A percentile compares a stretch with the other conserved stretches of the same genome.
phyloP scores from a whole-genome alignment of 2,329 filamentous ascomycete species.

The Colletotrichum sublineola region DNA sequence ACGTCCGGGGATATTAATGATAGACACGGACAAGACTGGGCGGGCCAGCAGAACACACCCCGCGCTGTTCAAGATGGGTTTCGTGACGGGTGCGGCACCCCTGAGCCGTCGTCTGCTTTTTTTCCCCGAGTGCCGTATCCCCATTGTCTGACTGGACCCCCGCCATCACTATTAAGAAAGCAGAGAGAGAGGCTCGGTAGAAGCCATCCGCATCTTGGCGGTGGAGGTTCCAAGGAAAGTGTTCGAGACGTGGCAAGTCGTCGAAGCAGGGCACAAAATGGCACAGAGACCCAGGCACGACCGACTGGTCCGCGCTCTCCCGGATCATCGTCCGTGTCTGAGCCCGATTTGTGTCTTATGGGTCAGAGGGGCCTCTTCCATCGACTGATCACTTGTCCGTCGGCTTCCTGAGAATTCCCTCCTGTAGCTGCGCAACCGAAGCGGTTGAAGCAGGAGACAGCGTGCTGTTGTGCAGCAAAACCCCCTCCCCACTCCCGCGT shows the following conservation, averaged over 20 bases:
- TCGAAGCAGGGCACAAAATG: slow-evolving; percentile 16
- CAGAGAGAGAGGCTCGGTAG: slow-evolving; percentile 17
- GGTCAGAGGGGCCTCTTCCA: not conserved
- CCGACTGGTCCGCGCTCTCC: not conserved
- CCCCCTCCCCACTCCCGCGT: not conserved
- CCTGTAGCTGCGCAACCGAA: not conserved
- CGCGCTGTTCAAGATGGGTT: not conserved
- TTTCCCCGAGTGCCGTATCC: not conserved
- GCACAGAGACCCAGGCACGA: not conserved
- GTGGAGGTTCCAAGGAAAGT: slow-evolving; percentile 13
- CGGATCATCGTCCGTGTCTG: slow-evolving; percentile 12
- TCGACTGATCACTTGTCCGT: not conserved
- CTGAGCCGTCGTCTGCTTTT: not conserved
- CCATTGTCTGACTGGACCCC: not conserved
- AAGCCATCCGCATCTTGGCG: slow-evolving; percentile 9
- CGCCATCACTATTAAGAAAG: not conserved
- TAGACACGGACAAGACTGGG: not conserved
- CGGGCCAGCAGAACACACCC: not conserved
- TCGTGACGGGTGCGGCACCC: not conserved
- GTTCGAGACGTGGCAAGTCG: slow-evolving; percentile 28
- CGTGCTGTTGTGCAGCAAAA: not conserved
- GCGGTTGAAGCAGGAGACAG: not conserved
- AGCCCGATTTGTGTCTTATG: slow-evolving; percentile 3
- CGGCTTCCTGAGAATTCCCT: not conserved
- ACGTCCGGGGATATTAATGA: not conserved